Evolutionary conservation across 148 eudicot species (phyloP).

Genomic region (Pharnaceum exiguum): DNA sequence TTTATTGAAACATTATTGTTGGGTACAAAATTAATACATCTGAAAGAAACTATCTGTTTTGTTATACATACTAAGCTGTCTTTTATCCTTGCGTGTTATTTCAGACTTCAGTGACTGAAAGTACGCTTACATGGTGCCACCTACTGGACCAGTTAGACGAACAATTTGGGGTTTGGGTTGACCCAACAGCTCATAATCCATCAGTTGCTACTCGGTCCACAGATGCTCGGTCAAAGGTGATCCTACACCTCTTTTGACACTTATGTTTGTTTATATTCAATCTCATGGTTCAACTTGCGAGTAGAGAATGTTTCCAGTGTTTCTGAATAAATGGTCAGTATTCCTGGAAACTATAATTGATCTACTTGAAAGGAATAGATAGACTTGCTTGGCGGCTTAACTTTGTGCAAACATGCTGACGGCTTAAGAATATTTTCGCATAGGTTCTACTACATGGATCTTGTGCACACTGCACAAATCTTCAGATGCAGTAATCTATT

Average conservation of each 20-base stretch:
- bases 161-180: slow-evolving; percentile 98
- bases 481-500: no score
- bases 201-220: slow-evolving; percentile 72
- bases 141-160: slow-evolving; percentile 85
- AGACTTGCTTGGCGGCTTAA: no score
- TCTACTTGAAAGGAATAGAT: no score
- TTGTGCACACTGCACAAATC: no score
- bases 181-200: slow-evolving; percentile 73
- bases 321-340: no score
- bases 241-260: background rate
- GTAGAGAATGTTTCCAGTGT: no score
- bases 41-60: background rate
- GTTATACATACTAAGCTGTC: background rate
- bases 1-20: slow-evolving; percentile 93
- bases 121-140: slow-evolving; percentile 97
- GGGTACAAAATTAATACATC: slow-evolving; percentile 95
- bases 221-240: slow-evolving; percentile 92
- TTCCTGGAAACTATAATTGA: no score
- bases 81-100: background rate
- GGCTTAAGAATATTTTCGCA: no score
- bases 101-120: slow-evolving; percentile 97
- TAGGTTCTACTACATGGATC: no score
- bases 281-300: no score
- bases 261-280: no score
- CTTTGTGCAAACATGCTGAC: no score